Evolutionary conservation across 495 filamentous ascomycete species (phyloP).

Genomic region (Pseudomonodictys pantanalensis): DNA sequence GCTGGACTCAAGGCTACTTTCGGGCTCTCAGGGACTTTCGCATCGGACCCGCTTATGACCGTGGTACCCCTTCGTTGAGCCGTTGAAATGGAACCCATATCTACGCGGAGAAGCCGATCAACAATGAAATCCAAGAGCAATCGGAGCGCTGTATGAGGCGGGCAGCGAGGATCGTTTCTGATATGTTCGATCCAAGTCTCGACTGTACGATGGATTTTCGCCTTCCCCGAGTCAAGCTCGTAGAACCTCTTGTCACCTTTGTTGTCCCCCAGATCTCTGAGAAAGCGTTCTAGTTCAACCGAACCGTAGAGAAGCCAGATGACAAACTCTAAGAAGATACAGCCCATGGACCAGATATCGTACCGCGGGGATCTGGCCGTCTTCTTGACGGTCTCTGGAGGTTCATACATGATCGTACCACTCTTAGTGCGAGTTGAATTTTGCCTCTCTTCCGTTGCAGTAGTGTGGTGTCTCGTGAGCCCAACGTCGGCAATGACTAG

Average conservation of each 20-base stretch:
- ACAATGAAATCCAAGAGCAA: background rate
- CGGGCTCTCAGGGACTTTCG: background rate
- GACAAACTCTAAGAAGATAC: slow-evolving; percentile 40
- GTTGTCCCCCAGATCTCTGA: slow-evolving; percentile 14
- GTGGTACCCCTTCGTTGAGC: background rate
- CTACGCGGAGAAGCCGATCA: background rate
- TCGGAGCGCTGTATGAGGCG: background rate
- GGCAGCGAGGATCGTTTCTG: background rate
- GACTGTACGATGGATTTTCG: background rate
- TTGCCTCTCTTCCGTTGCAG: slow-evolving; percentile 15
- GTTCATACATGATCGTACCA: slow-evolving; percentile 31
- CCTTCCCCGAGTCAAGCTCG: background rate
- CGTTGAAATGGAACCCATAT: background rate
- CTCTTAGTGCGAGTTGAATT: slow-evolving; percentile 5
- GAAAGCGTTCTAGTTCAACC: slow-evolving; percentile 28
- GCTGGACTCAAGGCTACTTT: background rate
- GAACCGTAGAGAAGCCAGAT: slow-evolving; percentile 42
- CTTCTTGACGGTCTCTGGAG: slow-evolving; percentile 28
- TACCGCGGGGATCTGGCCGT: slow-evolving; percentile 32
- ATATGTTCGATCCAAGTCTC: background rate
- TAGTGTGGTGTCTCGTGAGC: slow-evolving; percentile 30
- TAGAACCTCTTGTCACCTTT: slow-evolving; percentile 3
- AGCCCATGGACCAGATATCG: slow-evolving; percentile 46
- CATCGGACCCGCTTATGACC: background rate
- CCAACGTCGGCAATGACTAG: slow-evolving; percentile 38